Percentiles rank a stretch among this genome's conserved stretches.
These are phyloP conservation scores for Kwoniella sp. DNA, from an alignment of 768 basidiomycete genomes.

Conservation along the genomic window DNA sequence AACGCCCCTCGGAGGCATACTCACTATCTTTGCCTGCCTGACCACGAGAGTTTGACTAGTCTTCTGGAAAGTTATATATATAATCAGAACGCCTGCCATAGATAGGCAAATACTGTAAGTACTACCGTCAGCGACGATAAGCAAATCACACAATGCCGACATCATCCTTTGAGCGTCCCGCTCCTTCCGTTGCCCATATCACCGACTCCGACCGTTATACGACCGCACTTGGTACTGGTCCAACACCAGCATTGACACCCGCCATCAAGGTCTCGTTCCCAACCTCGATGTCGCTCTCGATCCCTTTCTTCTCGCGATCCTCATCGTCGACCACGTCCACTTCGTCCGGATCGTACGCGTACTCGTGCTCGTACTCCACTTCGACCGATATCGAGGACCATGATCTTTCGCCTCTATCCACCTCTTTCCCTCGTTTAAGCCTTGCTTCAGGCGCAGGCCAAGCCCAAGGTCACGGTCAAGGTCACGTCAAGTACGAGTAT, in stretches of 20 bases:
- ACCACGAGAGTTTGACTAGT: too few relatives aligned
- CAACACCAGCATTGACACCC: background rate
- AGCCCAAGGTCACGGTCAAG: background rate
- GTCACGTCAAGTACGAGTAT: background rate
- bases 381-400: background rate
- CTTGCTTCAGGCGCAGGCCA: too few relatives aligned
- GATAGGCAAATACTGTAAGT: too few relatives aligned
- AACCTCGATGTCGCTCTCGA: conserved; percentile 13
- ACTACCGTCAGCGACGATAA: too few relatives aligned
- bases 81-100: too few relatives aligned
- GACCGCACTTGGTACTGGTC: too few relatives aligned
- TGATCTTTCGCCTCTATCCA: background rate
- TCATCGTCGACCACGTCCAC: conserved; percentile 12
- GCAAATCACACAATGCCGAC: background rate
- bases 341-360: conserved; percentile 7
- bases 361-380: background rate
- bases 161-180: background rate
- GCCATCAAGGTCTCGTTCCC: conserved; percentile 5
- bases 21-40: too few relatives aligned
- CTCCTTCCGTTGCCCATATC: background rate
- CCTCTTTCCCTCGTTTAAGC: background rate
- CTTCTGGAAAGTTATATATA: too few relatives aligned
- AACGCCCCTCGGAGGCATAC: too few relatives aligned
- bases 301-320: conserved; percentile 25
- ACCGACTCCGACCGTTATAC: too few relatives aligned